These are phyloP conservation scores for Crithidia sp. DNA, from an alignment of 208 protist genomes.

Conservation along the genomic window DNA sequence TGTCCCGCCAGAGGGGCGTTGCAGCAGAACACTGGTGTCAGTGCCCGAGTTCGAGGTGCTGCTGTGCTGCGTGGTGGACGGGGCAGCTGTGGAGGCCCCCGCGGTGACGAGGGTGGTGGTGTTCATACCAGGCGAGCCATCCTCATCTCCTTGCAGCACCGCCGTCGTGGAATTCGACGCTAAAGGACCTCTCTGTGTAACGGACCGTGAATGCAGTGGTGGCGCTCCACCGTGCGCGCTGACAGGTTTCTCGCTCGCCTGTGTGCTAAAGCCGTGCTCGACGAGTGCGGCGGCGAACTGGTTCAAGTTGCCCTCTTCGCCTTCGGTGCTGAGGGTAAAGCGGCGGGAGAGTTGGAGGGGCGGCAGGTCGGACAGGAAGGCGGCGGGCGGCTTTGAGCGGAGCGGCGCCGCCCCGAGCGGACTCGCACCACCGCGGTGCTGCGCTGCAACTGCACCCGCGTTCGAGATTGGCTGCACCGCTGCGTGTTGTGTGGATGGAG, in stretches of 20 bases:
- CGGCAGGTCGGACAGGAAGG: slow-evolving; percentile 10
- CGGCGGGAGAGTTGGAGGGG: slow-evolving; percentile 24
- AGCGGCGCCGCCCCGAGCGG: background rate
- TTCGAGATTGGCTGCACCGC: too few relatives aligned
- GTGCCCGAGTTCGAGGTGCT: background rate
- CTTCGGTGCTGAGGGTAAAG: slow-evolving; percentile 17
- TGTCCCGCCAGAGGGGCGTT: background rate
- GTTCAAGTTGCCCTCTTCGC: slow-evolving; percentile 20
- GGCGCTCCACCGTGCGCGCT: background rate
- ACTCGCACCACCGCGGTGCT: background rate
- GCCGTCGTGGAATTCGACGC: too few relatives aligned
- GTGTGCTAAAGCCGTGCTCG: slow-evolving; percentile 26
- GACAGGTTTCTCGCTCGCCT: background rate
- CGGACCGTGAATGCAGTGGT: background rate
- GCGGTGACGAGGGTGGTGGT: too few relatives aligned
- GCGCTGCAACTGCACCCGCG: background rate
- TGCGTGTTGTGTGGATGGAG: too few relatives aligned
- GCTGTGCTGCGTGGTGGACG: background rate
- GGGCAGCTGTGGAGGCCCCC: background rate
- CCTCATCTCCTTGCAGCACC: too few relatives aligned
- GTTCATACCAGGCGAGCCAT: too few relatives aligned
- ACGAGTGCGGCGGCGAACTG: slow-evolving; percentile 31
- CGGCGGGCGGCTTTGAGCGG: background rate
- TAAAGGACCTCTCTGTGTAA: too few relatives aligned
- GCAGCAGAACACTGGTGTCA: background rate